phyloP scores from a whole-genome alignment of 495 filamentous ascomycete species.

The Cairneyella variabilis region DNA sequence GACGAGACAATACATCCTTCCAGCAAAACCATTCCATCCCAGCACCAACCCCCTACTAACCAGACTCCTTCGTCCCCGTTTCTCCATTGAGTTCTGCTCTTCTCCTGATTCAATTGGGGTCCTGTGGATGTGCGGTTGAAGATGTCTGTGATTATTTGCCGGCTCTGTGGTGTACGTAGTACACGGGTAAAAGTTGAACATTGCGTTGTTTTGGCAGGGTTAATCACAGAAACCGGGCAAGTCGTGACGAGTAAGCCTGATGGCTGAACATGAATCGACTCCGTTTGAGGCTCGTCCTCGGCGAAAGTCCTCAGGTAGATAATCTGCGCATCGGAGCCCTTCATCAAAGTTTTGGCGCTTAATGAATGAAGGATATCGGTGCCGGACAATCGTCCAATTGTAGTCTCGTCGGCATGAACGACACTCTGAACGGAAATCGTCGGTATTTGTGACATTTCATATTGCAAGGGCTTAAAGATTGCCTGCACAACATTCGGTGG shows the following conservation, averaged over 20 bases:
- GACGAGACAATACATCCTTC: constrained; percentile 56
- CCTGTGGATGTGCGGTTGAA: neutral
- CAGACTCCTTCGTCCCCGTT: constrained; percentile 50
- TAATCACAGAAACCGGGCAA: constrained; percentile 25
- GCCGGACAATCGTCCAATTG: neutral
- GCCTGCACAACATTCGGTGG: constrained; percentile 37
- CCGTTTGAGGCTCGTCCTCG: constrained; percentile 16
- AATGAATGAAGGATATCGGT: neutral
- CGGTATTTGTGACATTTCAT: constrained; percentile 37
- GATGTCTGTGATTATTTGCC: constrained; percentile 21
- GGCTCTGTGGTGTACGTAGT: constrained; percentile 29
- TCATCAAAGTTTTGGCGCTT: neutral
- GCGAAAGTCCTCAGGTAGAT: constrained; percentile 29
- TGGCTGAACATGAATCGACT: constrained; percentile 29
- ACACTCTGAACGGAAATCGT: constrained; percentile 38
- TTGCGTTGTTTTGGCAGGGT: constrained; percentile 20
- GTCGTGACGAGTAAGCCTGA: constrained; percentile 31
- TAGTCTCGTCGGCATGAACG: constrained; percentile 37
- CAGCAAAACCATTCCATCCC: constrained; percentile 61
- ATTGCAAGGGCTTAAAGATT: constrained; percentile 39
- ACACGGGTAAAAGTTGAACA: constrained; percentile 34
- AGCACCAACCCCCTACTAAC: constrained; percentile 56
- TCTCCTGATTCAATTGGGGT: constrained; percentile 3
- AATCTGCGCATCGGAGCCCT: constrained; percentile 17
- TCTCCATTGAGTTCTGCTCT: constrained; percentile 30